A percentile compares a stretch with the other conserved stretches of the same genome.
Conservation (phyloP, 805 yeast genomes). For the Pachysolen tannophilus region DNA sequence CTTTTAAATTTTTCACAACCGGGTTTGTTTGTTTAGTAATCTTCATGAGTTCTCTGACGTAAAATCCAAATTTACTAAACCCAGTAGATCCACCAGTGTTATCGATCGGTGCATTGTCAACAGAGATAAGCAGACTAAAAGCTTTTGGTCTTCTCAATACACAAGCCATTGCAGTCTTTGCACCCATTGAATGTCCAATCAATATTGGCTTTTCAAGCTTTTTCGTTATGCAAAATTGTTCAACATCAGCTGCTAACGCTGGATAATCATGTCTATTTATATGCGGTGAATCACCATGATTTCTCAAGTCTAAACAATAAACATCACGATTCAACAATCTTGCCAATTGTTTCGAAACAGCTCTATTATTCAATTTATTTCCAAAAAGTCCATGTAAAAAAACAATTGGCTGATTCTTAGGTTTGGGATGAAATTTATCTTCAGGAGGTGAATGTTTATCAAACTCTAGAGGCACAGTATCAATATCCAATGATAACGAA, state of each 20-base stretch:
- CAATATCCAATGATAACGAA: slow-evolving; percentile 4
- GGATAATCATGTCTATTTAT: slow-evolving; percentile 65
- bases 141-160: slow-evolving; percentile 60
- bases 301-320: slow-evolving; percentile 70
- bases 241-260: slow-evolving; percentile 81
- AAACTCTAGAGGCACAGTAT: slow-evolving; percentile 11
- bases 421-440: neutral
- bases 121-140: slow-evolving; percentile 58
- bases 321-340: slow-evolving; percentile 44
- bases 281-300: slow-evolving; percentile 92
- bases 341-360: slow-evolving; percentile 60
- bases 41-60: slow-evolving; percentile 53
- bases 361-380: slow-evolving; percentile 67
- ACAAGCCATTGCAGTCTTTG: slow-evolving; percentile 85
- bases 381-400: slow-evolving; percentile 91
- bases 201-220: slow-evolving; percentile 44
- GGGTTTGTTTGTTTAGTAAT: slow-evolving; percentile 40
- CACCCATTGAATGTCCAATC: slow-evolving; percentile 89
- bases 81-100: slow-evolving; percentile 36
- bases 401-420: slow-evolving; percentile 49
- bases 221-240: slow-evolving; percentile 48
- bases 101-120: slow-evolving; percentile 86
- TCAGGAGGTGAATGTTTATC: slow-evolving; percentile 9
- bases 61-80: slow-evolving; percentile 48
- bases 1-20: slow-evolving; percentile 41